A percentile compares a stretch with the other conserved stretches of the same genome.
These are phyloP conservation scores for Graphiopsis chlorocephala DNA, from an alignment of 2,329 filamentous ascomycete genomes.

Conservation along the genomic window DNA sequence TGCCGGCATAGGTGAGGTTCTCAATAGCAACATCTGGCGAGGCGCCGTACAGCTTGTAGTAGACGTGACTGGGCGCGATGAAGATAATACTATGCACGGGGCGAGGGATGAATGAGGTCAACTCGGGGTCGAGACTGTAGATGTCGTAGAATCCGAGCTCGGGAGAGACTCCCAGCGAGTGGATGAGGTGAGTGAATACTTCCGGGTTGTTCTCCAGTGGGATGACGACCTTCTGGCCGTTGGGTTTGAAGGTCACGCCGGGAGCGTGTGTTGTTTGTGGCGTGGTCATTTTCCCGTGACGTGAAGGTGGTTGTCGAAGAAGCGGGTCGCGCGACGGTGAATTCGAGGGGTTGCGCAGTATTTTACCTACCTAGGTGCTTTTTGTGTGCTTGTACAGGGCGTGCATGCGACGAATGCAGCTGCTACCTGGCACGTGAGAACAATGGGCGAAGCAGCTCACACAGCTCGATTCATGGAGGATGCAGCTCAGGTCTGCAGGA, in stretches of 20 bases:
- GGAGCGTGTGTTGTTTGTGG: constrained; percentile 9
- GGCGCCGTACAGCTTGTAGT: constrained; percentile 43
- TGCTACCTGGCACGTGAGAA: neutral
- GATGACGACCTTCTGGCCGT: constrained; percentile 33
- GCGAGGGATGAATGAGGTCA: constrained; percentile 51
- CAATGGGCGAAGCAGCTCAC: neutral
- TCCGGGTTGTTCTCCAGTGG: constrained; percentile 54
- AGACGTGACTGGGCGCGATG: constrained; percentile 48
- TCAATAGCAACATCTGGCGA: constrained; percentile 37
- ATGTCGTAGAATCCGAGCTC: constrained; percentile 54
- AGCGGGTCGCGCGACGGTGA: neutral
- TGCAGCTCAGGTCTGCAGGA: neutral
- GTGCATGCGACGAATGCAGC: neutral
- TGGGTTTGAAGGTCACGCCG: constrained; percentile 26
- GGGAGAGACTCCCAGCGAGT: constrained; percentile 48
- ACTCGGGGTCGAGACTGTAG: constrained; percentile 51
- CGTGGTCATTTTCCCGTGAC: neutral
- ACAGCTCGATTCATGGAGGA: no score
- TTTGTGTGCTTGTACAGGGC: neutral
- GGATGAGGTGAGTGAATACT: constrained; percentile 51
- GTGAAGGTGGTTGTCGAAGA: neutral
- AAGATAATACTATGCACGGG: constrained; percentile 55
- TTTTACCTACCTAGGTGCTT: neutral
- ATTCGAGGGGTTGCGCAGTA: neutral
- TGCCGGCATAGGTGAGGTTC: constrained; percentile 43